Percentiles rank a stretch among this genome's conserved stretches.
These are phyloP conservation scores for Aspergillus felis DNA, from an alignment of 2,329 filamentous ascomycete genomes.

Conservation along the genomic window DNA sequence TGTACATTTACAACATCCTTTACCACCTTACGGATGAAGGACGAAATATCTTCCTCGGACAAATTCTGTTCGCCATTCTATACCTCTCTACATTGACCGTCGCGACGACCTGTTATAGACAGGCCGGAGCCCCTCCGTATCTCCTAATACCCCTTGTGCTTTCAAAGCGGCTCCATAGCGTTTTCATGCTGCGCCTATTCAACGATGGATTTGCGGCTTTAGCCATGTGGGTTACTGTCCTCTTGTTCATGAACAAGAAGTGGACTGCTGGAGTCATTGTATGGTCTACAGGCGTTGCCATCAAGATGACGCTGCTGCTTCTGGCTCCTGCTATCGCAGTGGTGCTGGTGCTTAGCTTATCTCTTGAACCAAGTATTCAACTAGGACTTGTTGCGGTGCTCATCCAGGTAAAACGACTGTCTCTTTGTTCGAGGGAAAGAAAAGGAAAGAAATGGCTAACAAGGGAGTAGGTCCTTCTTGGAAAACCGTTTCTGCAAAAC, in stretches of 20 bases:
- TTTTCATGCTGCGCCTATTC: constrained; percentile 89
- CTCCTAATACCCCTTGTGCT: constrained; percentile 79
- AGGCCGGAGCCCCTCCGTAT: constrained; percentile 64
- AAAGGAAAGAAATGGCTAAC: background rate
- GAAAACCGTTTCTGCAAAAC: constrained; percentile 62
- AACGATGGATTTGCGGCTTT: constrained; percentile 90
- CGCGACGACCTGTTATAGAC: constrained; percentile 74
- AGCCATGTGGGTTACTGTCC: constrained; percentile 79
- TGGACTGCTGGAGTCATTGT: constrained; percentile 71
- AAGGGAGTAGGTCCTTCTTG: constrained; percentile 46
- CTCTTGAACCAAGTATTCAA: constrained; percentile 61
- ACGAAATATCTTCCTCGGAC: constrained; percentile 71
- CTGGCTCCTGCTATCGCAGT: constrained; percentile 75
- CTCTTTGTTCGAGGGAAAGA: background rate
- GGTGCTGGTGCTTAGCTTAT: constrained; percentile 69
- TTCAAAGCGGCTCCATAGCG: constrained; percentile 89
- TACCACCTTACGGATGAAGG: constrained; percentile 76
- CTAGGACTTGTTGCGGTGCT: constrained; percentile 70
- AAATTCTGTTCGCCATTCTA: constrained; percentile 73
- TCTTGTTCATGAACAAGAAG: constrained; percentile 66
- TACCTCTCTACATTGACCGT: constrained; percentile 73
- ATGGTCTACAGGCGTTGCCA: constrained; percentile 77
- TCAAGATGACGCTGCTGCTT: constrained; percentile 91
- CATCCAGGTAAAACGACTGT: constrained; percentile 60
- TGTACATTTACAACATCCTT: constrained; percentile 81